These are phyloP conservation scores for Phialophora expanda DNA, from an alignment of 2,329 filamentous ascomycete genomes.

Conservation along the genomic window DNA sequence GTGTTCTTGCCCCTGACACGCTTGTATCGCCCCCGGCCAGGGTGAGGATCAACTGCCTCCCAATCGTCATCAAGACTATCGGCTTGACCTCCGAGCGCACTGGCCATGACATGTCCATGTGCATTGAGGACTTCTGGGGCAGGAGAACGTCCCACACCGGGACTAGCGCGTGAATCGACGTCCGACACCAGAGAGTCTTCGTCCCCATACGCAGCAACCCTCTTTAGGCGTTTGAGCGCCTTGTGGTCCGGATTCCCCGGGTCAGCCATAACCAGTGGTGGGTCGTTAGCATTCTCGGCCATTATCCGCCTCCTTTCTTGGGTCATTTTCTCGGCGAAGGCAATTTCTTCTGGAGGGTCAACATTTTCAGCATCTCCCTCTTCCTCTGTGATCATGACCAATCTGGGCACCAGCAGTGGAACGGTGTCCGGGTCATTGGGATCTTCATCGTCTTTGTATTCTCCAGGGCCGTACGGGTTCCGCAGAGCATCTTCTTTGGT, in stretches of 20 bases:
- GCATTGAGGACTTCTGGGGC: slow-evolving; percentile 27
- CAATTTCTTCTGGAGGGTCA: slow-evolving; percentile 55
- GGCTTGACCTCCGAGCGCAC: slow-evolving; percentile 35
- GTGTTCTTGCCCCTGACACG: slow-evolving; percentile 42
- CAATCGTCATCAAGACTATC: slow-evolving; percentile 48
- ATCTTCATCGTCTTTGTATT: slow-evolving; percentile 39
- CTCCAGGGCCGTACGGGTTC: slow-evolving; percentile 79
- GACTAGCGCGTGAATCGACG: slow-evolving; percentile 38
- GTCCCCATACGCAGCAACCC: slow-evolving; percentile 42
- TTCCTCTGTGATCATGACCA: slow-evolving; percentile 56
- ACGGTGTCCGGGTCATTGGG: slow-evolving; percentile 49
- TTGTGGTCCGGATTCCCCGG: slow-evolving; percentile 46
- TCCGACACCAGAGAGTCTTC: slow-evolving; percentile 38
- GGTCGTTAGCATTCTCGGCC: slow-evolving; percentile 49
- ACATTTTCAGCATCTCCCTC: slow-evolving; percentile 58
- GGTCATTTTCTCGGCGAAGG: slow-evolving; percentile 56
- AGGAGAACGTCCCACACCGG: slow-evolving; percentile 35
- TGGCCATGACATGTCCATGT: slow-evolving; percentile 34
- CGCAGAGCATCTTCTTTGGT: slow-evolving; percentile 82
- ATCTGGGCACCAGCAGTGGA: slow-evolving; percentile 54
- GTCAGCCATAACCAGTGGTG: slow-evolving; percentile 35
- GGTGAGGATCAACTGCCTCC: slow-evolving; percentile 45
- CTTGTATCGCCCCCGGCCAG: slow-evolving; percentile 48
- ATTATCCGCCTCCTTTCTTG: slow-evolving; percentile 56
- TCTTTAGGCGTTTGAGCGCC: slow-evolving; percentile 52